Percentiles rank a stretch among this genome's conserved stretches.
phyloP scores from a whole-genome alignment of 495 filamentous ascomycete species.

The Hypoxylon fuscum region DNA sequence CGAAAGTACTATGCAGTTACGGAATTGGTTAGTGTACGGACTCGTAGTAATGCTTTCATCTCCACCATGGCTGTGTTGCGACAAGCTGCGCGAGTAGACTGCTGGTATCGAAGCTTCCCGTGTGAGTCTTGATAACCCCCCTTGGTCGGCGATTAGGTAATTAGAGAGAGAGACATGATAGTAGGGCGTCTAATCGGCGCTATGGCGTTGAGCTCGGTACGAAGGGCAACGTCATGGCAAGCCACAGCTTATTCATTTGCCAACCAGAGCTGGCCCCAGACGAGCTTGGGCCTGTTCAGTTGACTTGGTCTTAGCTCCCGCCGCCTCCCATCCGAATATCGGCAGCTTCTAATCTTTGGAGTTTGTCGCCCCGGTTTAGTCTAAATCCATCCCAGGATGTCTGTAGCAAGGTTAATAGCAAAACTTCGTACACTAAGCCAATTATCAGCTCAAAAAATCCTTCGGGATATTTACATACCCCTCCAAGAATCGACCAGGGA shows the following conservation, averaged over 20 bases:
- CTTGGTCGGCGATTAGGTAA: too few relatives aligned
- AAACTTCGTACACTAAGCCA: not conserved
- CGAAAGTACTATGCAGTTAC: constrained; percentile 15
- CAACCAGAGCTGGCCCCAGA: constrained; percentile 1
- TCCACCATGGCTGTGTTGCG: too few relatives aligned
- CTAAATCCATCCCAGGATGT: not conserved
- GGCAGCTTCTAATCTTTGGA: not conserved
- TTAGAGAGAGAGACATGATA: too few relatives aligned
- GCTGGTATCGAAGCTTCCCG: too few relatives aligned
- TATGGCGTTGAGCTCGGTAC: constrained; percentile 9
- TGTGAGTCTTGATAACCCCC: too few relatives aligned
- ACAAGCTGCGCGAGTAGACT: too few relatives aligned
- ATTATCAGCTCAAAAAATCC: constrained; percentile 1
- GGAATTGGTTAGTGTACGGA: not conserved
- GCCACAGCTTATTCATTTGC: constrained; percentile 5
- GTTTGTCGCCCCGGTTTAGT: not conserved
- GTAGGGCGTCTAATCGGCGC: too few relatives aligned
- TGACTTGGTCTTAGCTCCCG: not conserved
- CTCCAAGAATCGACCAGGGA: not conserved
- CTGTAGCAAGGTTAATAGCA: not conserved
- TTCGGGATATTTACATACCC: not conserved
- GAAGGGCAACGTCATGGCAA: not conserved
- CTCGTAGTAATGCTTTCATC: too few relatives aligned
- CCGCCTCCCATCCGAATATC: not conserved
- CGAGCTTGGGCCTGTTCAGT: not conserved